Conservation (phyloP, 495 filamentous ascomycete species). For the Recurvomyces mirabilis region DNA sequence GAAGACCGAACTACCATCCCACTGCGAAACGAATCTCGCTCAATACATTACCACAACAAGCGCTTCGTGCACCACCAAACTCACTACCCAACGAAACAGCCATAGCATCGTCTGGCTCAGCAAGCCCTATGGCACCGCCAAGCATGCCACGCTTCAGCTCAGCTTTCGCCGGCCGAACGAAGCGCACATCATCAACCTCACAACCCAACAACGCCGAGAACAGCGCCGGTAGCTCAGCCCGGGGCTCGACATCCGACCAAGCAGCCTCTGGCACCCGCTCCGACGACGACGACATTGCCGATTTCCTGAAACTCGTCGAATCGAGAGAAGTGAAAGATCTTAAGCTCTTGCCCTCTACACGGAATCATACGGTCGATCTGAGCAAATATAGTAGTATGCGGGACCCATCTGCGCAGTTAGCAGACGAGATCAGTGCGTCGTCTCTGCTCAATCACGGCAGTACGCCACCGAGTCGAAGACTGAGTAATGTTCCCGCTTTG, state of each 20-base stretch:
- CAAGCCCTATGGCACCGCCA: constrained; percentile 61
- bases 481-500: constrained; percentile 18
- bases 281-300: constrained; percentile 84
- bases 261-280: constrained; percentile 33
- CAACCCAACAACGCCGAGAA: constrained; percentile 40
- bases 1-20: not conserved
- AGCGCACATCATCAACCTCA: constrained; percentile 50
- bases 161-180: constrained; percentile 78
- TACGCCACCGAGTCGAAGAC: constrained; percentile 15
- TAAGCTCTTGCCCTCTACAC: constrained; percentile 40
- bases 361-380: constrained; percentile 9
- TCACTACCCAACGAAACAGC: constrained; percentile 45
- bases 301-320: constrained; percentile 81
- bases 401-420: constrained; percentile 6
- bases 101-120: constrained; percentile 48
- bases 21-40: not conserved
- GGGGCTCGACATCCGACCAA: constrained; percentile 3
- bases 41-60: constrained; percentile 50
- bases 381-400: constrained; percentile 10
- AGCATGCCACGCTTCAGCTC: constrained; percentile 62
- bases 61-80: constrained; percentile 40
- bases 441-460: constrained; percentile 5
- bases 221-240: constrained; percentile 4
- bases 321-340: constrained; percentile 54
- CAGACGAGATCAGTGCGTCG: constrained; percentile 16